These are phyloP conservation scores for Ocimum tenuiflorum DNA, from an alignment of 257 asterid species.

Conservation along the genomic window DNA sequence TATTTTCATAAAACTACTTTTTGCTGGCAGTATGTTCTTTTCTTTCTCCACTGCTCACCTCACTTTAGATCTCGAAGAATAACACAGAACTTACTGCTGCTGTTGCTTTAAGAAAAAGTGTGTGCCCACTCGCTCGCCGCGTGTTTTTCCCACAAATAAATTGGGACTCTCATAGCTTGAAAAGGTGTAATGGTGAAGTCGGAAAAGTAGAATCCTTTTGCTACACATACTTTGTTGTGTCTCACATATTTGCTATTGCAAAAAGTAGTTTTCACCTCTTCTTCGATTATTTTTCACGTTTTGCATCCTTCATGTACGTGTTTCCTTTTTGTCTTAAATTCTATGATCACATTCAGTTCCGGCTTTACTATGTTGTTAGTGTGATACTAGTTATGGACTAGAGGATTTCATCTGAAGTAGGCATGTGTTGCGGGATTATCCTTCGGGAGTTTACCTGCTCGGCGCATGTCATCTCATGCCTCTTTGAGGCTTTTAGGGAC, in stretches of 20 bases:
- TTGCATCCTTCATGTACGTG: not conserved
- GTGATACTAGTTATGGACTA: no score
- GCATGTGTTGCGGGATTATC: no score
- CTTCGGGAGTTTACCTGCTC: no score
- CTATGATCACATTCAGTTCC: no score
- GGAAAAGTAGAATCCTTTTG: slow-evolving; percentile 19
- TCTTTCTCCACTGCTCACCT: slow-evolving; percentile 8
- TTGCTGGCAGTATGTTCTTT: slow-evolving; percentile 13
- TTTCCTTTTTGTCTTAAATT: not conserved
- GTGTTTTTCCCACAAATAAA: not conserved
- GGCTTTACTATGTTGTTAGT: no score
- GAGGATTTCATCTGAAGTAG: no score
- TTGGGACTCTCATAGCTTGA: slow-evolving; percentile 14
- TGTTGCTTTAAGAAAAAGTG: not conserved
- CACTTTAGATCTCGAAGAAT: slow-evolving; percentile 11
- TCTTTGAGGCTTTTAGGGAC: no score
- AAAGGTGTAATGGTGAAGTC: slow-evolving; percentile 10
- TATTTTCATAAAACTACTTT: slow-evolving; percentile 11
- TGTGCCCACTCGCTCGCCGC: not conserved
- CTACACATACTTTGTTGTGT: not conserved
- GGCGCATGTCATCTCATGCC: no score
- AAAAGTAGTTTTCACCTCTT: not conserved
- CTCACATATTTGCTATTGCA: not conserved
- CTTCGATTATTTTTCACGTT: not conserved
- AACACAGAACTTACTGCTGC: not conserved